Conservation (phyloP, 2,329 filamentous ascomycete species). For the Dactylellina parvicollis region DNA sequence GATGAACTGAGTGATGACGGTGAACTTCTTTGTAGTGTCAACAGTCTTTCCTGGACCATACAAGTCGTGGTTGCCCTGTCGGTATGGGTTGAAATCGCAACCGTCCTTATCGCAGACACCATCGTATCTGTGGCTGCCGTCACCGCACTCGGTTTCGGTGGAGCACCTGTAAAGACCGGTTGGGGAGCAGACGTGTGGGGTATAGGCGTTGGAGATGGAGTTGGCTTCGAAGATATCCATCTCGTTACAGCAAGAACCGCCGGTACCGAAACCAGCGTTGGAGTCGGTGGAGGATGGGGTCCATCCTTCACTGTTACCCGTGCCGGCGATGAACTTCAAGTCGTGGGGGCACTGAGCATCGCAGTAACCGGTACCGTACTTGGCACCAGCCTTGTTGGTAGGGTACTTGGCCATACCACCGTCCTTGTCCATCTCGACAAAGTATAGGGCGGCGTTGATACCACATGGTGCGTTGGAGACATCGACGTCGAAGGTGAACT, state of each 20-base stretch:
- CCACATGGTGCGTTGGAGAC: conserved; percentile 75
- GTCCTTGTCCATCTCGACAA: conserved; percentile 71
- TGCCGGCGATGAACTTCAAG: conserved; percentile 67
- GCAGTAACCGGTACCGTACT: conserved; percentile 73
- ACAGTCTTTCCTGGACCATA: conserved; percentile 70
- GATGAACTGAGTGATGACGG: conserved; percentile 75
- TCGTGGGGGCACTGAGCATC: conserved; percentile 69
- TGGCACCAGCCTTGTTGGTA: conserved; percentile 69
- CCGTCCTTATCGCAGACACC: conserved; percentile 75
- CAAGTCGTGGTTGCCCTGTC: conserved; percentile 72
- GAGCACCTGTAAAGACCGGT: conserved; percentile 66
- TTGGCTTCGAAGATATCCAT: conserved; percentile 79
- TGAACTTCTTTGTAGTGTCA: conserved; percentile 70
- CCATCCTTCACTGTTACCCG: conserved; percentile 69
- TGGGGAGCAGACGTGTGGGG: conserved; percentile 72
- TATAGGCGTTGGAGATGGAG: conserved; percentile 71
- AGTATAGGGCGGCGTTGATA: conserved; percentile 76
- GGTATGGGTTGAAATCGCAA: conserved; percentile 76
- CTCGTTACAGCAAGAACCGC: conserved; percentile 73
- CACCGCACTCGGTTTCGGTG: conserved; percentile 66
- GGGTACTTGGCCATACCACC: conserved; percentile 68
- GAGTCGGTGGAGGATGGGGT: conserved; percentile 66
- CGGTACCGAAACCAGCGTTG: conserved; percentile 67
- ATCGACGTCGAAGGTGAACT: conserved; percentile 78
- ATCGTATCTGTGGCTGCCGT: conserved; percentile 67